A percentile compares a stretch with the other conserved stretches of the same genome.
Evolutionary conservation across 257 asterid species (phyloP).

Genomic region (Ilex aquifolium): DNA sequence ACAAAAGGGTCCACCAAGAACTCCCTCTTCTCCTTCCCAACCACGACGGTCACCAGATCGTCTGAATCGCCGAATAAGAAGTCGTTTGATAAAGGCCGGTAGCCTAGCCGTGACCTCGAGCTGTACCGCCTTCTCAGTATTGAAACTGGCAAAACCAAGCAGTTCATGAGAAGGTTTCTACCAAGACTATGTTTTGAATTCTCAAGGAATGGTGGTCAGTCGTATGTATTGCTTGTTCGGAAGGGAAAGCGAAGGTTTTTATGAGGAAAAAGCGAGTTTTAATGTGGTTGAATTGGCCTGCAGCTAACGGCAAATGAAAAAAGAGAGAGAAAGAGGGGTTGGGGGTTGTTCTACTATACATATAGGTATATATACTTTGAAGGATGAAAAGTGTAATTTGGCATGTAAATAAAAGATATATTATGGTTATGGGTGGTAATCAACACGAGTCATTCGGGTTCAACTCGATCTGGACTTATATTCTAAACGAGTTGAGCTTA

Average conservation of each 20-base stretch:
- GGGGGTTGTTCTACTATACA: no score
- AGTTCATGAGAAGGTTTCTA: conserved; percentile 20
- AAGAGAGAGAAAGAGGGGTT: no score
- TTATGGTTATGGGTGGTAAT: no score
- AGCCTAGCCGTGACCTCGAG: conserved; percentile 20
- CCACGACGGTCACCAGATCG: conserved; percentile 25
- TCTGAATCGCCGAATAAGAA: not conserved
- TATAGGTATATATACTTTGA: no score
- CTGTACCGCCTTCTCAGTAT: conserved; percentile 20
- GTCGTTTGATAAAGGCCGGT: conserved; percentile 22
- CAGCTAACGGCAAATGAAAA: conserved; percentile 13
- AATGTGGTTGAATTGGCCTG: conserved; percentile 6
- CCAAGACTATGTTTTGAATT: not conserved
- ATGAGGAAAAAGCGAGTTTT: no score
- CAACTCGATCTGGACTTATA: no score
- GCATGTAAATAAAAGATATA: no score
- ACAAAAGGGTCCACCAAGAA: conserved; percentile 35
- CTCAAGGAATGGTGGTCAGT: no score
- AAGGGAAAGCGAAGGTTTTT: not conserved
- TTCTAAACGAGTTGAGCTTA: no score
- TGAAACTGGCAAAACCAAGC: conserved; percentile 23
- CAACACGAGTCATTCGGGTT: no score
- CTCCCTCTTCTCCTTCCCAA: conserved; percentile 35
- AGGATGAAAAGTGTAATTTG: no score
- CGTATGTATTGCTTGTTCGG: not conserved